Base-by-base conservation (phyloP, 495 filamentous ascomycete species). In the Geoglossum glabrum region DNA sequence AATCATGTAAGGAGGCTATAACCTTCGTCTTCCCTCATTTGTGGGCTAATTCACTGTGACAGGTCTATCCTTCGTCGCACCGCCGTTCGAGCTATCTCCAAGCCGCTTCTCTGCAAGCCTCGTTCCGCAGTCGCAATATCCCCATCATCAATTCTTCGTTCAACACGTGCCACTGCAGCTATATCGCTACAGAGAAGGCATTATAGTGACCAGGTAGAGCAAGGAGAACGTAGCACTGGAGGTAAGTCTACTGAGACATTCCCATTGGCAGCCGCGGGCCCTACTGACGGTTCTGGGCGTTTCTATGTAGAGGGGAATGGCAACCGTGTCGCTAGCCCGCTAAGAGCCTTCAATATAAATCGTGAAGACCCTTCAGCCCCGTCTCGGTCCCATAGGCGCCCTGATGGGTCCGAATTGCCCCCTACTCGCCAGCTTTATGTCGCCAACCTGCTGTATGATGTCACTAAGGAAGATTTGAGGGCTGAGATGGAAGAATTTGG, bases 401-500 rank as follows among this genome's bases (percentile, higher is more conserved):
- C n/a, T 8, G 46, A 21, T n/a, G 34, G 33, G 13, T 19, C 15
- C 1, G 33, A 0, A 27, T 10, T 46, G 10, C 36, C 56, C 19
- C 56, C 69, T 30, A 62, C 61, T 58, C 1, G 47, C 64, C 71
- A 54, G 8, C 58, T 93, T 51, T 96, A 87, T 64, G 64, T 96
- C 61, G 85, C 85, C 36, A 98, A 98, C 71, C 67, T 98, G 23
- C 82, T 84, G 64, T 98, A 85, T 65, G 88, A 94, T 68, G 75
- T 86, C 21, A 85, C 81, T 17, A 80, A 80, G 3, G 74, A 80
- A 21, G 84, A 92, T 68, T 65, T 95, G 40, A 69, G 73, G 61
- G 73, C 77, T 55, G 76, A 83, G 15, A 85, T 90, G 59, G 68
- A 72, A 57, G 74, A 79, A 55, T 89, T 76, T 63, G 89, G 87